phyloP scores from a whole-genome alignment of 495 filamentous ascomycete genomes.

The Penicillium lividum region DNA sequence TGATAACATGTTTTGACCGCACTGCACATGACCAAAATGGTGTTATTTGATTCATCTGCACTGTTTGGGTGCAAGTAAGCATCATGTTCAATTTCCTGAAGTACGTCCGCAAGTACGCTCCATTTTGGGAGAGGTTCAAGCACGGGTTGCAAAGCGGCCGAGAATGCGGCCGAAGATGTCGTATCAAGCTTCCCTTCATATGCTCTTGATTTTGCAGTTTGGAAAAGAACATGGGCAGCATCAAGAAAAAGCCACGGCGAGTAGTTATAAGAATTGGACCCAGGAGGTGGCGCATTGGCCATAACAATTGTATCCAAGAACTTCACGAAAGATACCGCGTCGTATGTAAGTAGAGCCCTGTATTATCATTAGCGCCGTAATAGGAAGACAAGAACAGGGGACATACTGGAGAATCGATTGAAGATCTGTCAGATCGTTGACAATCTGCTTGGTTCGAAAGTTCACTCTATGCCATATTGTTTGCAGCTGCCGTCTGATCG shows the following conservation, averaged over 20 bases:
- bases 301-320: slow-evolving; percentile 94
- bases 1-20: slow-evolving; percentile 87
- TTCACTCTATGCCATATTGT: slow-evolving; percentile 97
- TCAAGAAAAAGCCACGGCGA: slow-evolving; percentile 97
- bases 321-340: slow-evolving; percentile 88
- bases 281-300: slow-evolving; percentile 83
- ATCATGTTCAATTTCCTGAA: slow-evolving; percentile 93
- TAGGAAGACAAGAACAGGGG: background rate
- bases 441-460: slow-evolving; percentile 92
- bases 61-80: slow-evolving; percentile 75
- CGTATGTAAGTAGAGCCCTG: slow-evolving; percentile 74
- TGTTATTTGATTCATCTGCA: slow-evolving; percentile 84
- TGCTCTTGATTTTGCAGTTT: slow-evolving; percentile 85
- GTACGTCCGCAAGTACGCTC: slow-evolving; percentile 78
- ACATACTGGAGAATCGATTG: slow-evolving; percentile 79
- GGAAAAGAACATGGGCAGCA: slow-evolving; percentile 91
- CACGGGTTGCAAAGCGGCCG: slow-evolving; percentile 78
- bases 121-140: slow-evolving; percentile 96
- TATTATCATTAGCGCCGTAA: slow-evolving; percentile 19
- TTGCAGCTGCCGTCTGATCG: slow-evolving; percentile 86
- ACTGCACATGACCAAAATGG: slow-evolving; percentile 92
- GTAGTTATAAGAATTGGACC: slow-evolving; percentile 82
- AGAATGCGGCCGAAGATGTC: slow-evolving; percentile 43
- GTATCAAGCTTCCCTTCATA: slow-evolving; percentile 68
- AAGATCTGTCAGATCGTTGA: slow-evolving; percentile 81